These are phyloP conservation scores for Eudorina sp. DNA, from an alignment of 139 green algal genomes.

Conservation along the genomic window DNA sequence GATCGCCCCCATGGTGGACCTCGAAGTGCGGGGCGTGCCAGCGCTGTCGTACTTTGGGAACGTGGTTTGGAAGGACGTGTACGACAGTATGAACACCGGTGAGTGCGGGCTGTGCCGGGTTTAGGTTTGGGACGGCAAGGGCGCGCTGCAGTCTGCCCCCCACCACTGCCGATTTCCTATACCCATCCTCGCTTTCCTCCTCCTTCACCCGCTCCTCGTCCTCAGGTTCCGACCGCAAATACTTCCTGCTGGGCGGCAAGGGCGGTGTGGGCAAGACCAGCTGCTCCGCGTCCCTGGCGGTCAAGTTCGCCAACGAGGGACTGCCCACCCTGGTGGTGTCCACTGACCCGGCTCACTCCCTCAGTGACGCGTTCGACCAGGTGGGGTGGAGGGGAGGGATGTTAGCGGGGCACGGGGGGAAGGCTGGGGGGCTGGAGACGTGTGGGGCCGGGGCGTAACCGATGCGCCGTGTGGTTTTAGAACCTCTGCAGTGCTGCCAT, in stretches of 20 bases:
- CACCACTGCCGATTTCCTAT: background rate
- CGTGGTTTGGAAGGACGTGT: slow-evolving; percentile 78
- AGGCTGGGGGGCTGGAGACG: no score
- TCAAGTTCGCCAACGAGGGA: slow-evolving; percentile 79
- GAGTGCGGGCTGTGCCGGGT: background rate
- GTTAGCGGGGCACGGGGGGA: no score
- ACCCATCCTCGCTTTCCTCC: background rate
- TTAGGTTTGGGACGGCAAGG: background rate
- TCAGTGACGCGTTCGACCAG: slow-evolving; percentile 95
- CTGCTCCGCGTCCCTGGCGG: slow-evolving; percentile 82
- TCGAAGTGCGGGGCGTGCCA: slow-evolving; percentile 94
- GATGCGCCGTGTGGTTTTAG: no score
- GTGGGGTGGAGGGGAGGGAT: slow-evolving; percentile 51
- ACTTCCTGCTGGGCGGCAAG: slow-evolving; percentile 95
- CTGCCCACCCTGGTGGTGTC: slow-evolving; percentile 95
- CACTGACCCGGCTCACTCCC: slow-evolving; percentile 98
- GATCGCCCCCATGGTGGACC: slow-evolving; percentile 91
- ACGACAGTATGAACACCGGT: slow-evolving; percentile 70
- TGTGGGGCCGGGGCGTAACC: no score
- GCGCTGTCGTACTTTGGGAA: slow-evolving; percentile 91
- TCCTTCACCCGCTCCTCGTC: background rate
- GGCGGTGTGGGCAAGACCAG: slow-evolving; percentile 99
- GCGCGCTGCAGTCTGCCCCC: background rate
- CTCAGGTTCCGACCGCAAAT: slow-evolving; percentile 65
- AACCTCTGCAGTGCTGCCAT: no score